Conservation (phyloP, 805 yeast genomes). For the Metschnikowia reukaufii region DNA sequence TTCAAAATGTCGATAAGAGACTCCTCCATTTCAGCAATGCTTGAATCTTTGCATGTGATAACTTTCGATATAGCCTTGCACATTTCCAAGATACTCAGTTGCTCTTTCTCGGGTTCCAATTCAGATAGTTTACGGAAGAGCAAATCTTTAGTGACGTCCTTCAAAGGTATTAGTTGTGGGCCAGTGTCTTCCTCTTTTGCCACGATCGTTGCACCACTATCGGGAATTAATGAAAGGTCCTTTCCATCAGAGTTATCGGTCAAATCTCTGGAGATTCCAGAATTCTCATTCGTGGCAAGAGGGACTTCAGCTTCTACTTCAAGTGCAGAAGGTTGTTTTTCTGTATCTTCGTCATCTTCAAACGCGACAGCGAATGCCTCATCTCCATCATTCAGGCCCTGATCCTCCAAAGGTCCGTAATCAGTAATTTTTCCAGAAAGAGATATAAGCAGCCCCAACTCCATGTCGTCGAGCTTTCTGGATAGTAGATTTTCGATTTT, state of each 20-base stretch:
- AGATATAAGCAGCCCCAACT: constrained; percentile 46
- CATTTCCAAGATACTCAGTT: constrained; percentile 33
- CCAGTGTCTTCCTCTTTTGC: background rate
- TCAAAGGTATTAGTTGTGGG: constrained; percentile 3
- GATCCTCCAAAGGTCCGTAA: constrained; percentile 29
- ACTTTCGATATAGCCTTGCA: constrained; percentile 40
- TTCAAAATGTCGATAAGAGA: constrained; percentile 54
- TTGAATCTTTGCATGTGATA: constrained; percentile 37
- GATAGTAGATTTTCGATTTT: constrained; percentile 52
- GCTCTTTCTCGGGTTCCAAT: constrained; percentile 37
- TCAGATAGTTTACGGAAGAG: constrained; percentile 36
- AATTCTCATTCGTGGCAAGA: background rate
- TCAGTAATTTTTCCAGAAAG: constrained; percentile 53
- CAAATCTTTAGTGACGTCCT: constrained; percentile 17
- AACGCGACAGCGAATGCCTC: constrained; percentile 28
- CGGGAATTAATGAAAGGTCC: background rate
- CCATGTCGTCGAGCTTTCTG: constrained; percentile 37
- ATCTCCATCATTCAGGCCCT: constrained; percentile 14
- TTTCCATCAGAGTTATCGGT: background rate
- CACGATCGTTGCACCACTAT: constrained; percentile 4
- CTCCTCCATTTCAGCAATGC: constrained; percentile 50
- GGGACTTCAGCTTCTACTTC: background rate
- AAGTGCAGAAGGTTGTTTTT: background rate
- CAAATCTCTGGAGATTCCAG: background rate
- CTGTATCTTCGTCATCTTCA: constrained; percentile 21